Evolutionary conservation across 176 grass and related monocot species (phyloP).

Genomic region (Stipa capillata): DNA sequence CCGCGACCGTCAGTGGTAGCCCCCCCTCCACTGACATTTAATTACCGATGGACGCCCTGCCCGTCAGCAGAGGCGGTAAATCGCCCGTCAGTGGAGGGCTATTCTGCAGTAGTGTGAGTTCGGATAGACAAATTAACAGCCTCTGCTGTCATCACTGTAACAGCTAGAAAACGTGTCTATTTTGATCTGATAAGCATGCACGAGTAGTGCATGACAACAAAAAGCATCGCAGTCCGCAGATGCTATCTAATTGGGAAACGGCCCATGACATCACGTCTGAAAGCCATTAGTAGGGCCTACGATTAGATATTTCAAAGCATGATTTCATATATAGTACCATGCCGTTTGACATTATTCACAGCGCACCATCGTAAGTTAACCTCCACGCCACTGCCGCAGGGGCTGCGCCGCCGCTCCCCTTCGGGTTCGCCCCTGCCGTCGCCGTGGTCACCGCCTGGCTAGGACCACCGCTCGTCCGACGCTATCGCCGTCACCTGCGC

Average conservation of each 20-base stretch:
- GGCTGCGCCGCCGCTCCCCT: no score
- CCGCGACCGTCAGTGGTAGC: no score
- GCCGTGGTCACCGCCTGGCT: no score
- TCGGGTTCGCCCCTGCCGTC: no score
- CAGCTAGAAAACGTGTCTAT: not conserved
- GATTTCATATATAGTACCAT: not conserved
- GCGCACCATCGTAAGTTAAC: not conserved
- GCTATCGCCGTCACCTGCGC: no score
- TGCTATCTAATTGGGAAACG: slow-evolving; percentile 22
- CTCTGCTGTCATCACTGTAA: not conserved
- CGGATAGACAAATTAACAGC: not conserved
- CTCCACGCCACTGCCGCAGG: no score
- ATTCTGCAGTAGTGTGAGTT: no score
- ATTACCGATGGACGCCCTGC: no score
- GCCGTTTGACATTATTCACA: not conserved
- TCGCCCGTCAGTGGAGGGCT: no score
- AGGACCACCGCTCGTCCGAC: no score
- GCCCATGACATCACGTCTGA: not conserved
- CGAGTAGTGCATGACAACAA: not conserved
- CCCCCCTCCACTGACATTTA: no score
- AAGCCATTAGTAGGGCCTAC: slow-evolving; percentile 16
- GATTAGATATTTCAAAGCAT: slow-evolving; percentile 27
- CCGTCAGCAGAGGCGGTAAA: no score
- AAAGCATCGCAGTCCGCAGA: not conserved
- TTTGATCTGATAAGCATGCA: not conserved